Conservation (phyloP, 1,284 basidiomycete species). For the Mrakiaceae sp. region DNA sequence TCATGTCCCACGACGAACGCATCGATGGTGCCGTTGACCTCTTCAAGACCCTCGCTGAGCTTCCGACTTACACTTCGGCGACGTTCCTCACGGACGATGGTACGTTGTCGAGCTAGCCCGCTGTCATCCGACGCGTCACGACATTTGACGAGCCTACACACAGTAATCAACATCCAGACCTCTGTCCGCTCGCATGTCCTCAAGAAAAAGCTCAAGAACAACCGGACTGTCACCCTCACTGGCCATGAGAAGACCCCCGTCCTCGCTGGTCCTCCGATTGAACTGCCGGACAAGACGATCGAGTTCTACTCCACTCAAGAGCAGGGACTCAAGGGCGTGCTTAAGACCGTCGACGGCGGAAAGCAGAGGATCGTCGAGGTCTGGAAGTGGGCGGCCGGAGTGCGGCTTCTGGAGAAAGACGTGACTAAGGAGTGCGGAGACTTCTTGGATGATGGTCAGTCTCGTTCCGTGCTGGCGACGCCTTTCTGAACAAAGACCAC, state of each 20-base stretch:
- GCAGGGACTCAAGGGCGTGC: constrained; percentile 21
- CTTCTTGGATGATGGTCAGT: constrained; percentile 51
- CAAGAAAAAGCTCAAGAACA: too few species aligned
- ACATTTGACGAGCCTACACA: too few species aligned
- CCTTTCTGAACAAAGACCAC: background rate
- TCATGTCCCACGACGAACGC: too few species aligned
- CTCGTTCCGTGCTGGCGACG: background rate
- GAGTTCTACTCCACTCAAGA: constrained; percentile 32
- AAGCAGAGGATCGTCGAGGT: constrained; percentile 50
- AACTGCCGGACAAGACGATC: constrained; percentile 39
- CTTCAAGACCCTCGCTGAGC: constrained; percentile 24
- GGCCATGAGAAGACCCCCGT: too few species aligned
- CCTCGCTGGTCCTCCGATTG: constrained; percentile 32
- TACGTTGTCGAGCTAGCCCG: too few species aligned
- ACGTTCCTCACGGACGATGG: constrained; percentile 23
- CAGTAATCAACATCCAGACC: too few species aligned
- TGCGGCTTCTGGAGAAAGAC: constrained; percentile 38
- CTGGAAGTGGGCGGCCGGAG: constrained; percentile 40
- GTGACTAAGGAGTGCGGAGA: constrained; percentile 49
- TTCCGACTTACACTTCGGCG: constrained; percentile 26
- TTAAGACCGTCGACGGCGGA: constrained; percentile 32
- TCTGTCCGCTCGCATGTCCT: too few species aligned
- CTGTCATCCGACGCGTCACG: too few species aligned
- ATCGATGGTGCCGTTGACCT: background rate
- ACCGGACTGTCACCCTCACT: too few species aligned